Evolutionary conservation across 768 basidiomycete genomes (phyloP), one percentile per base, ranked within the genome.

Genomic region (Tulasnella sp.): DNA sequence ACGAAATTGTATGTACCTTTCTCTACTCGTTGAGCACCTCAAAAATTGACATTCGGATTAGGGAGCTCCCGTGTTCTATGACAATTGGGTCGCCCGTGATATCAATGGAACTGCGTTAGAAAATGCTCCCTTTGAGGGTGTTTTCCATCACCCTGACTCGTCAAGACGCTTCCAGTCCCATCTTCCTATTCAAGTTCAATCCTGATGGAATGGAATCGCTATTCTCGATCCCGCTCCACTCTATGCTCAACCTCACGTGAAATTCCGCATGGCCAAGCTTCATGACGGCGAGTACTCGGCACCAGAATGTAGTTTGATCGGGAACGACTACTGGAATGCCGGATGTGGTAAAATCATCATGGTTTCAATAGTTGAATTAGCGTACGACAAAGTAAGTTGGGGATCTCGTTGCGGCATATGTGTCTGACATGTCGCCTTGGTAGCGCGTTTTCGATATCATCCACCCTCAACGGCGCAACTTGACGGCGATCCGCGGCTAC

Each of bases 121-220:
- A 70, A 99, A 99, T 67, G 92, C 92, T 0, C 94, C 94, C 0
- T 99, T 99, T 63, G 94, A 98, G 68, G 69, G 76, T 59, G 83
- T 99, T 61, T 96, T 99, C 77, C 92, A 90, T 67, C 83, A 98
- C 65, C 67, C 75, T 4, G 70, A 80, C 23, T 86, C 86, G 1
- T 77, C 81, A 11, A 73, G 79, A 41, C 80, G 91, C 29, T 99
- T 93, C 79, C 87, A 89, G 68, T 74, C 78, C 39, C 94, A 99
- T 68, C 76, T 99, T 1, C 94, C 96, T 0, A 73, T 98, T 19
- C 96, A 99, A 67, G 90, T 98, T 23, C 94, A 98, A 72, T 84
- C 86, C 3, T 99, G 94, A 71, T 98, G 96, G 96, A 99, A 98
- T 67, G 96, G 96, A 15, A 84, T 98, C 63, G 93, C 94, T 32